Conservation (phyloP, 768 basidiomycete species). For the Auricularia heimuer region DNA sequence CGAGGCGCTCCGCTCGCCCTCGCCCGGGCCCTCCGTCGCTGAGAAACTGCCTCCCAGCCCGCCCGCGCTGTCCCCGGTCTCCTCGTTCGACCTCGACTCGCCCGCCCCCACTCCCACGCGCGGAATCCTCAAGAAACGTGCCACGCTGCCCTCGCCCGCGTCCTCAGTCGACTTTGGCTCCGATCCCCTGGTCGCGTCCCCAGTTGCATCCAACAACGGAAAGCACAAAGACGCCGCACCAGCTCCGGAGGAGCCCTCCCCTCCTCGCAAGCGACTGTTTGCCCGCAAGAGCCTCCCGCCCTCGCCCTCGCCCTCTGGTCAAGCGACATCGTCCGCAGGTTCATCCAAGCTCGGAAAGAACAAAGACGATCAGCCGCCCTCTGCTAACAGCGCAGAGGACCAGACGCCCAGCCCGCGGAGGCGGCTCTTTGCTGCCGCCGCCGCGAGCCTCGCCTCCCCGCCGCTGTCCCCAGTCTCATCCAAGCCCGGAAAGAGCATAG, state of each 20-base stretch:
- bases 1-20: neutral
- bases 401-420: neutral
- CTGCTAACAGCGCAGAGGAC: neutral
- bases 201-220: neutral
- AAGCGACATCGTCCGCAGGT: neutral
- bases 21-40: neutral
- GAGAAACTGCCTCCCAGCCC: neutral
- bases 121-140: too few relatives aligned
- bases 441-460: neutral
- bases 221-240: neutral
- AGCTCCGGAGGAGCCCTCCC: neutral
- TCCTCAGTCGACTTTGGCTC: neutral
- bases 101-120: neutral
- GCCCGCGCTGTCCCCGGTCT: neutral
- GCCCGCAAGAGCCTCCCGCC: neutral
- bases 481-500: neutral
- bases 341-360: neutral
- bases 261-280: neutral
- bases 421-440: neutral
- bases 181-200: neutral
- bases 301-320: neutral
- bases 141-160: neutral
- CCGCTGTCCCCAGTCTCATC: neutral
- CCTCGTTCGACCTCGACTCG: neutral
- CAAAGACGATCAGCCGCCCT: neutral